These are phyloP conservation scores for Populus euphratica DNA, from an alignment of 345 rosid genomes.

Conservation along the genomic window DNA sequence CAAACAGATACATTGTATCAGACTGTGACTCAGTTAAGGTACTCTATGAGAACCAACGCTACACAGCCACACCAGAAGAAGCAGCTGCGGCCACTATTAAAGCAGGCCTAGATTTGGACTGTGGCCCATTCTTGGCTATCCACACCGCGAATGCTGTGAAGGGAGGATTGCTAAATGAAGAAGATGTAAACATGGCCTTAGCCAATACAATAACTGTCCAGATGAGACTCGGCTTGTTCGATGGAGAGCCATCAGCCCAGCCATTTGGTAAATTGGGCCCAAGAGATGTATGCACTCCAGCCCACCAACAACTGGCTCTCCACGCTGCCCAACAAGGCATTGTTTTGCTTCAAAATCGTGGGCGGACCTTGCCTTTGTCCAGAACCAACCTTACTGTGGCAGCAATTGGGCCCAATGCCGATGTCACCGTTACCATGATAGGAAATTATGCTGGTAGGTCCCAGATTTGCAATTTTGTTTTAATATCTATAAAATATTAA, in stretches of 20 bases:
- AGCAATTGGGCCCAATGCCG: slow-evolving; percentile 92
- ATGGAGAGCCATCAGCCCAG: slow-evolving; percentile 68
- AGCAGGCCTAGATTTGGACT: slow-evolving; percentile 88
- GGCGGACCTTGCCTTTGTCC: slow-evolving; percentile 57
- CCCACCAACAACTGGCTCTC: slow-evolving; percentile 66
- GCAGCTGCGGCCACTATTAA: slow-evolving; percentile 74
- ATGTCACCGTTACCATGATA: slow-evolving; percentile 84
- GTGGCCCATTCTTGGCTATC: slow-evolving; percentile 81
- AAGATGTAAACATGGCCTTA: slow-evolving; percentile 61
- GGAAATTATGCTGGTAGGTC: slow-evolving; percentile 86
- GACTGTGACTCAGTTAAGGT: slow-evolving; percentile 88
- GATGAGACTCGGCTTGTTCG: slow-evolving; percentile 94
- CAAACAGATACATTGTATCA: slow-evolving; percentile 73
- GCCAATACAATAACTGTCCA: slow-evolving; percentile 80
- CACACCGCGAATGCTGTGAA: slow-evolving; percentile 63
- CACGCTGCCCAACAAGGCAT: slow-evolving; percentile 89
- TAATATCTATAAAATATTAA: background rate
- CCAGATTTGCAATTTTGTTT: background rate
- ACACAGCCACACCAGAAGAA: slow-evolving; percentile 69
- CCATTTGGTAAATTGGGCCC: slow-evolving; percentile 76
- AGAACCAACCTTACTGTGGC: slow-evolving; percentile 49
- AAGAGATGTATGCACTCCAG: slow-evolving; percentile 64
- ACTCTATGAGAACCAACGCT: slow-evolving; percentile 70
- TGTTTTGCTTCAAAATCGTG: slow-evolving; percentile 61
- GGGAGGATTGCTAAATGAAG: slow-evolving; percentile 41